Percentiles rank a stretch among this genome's conserved stretches.
Conservation (phyloP, 2,329 filamentous ascomycete genomes). For the Acarospora socialis region DNA sequence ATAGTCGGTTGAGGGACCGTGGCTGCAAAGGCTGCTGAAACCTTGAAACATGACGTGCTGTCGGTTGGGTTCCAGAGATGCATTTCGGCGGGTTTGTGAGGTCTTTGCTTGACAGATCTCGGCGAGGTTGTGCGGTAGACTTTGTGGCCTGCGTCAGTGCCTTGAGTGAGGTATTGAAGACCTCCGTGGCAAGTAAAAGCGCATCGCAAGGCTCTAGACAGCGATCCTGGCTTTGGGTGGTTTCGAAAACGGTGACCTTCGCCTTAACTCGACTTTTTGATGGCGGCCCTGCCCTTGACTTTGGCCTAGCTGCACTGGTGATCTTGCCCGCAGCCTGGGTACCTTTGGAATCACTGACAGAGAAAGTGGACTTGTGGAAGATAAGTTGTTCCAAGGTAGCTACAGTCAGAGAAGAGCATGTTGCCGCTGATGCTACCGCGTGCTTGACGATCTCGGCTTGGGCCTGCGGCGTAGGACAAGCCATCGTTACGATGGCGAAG, state of each 20-base stretch:
- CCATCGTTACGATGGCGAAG: no score
- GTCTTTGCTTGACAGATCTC: no score
- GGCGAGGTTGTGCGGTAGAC: no score
- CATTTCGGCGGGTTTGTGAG: no score
- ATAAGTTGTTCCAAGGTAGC: conserved; percentile 8
- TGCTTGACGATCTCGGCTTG: conserved; percentile 9
- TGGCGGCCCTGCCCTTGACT: neutral
- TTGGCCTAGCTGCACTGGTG: no score
- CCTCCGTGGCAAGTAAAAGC: conserved; percentile 9
- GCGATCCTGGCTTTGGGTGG: conserved; percentile 1
- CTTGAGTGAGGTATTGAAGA: conserved; percentile 11
- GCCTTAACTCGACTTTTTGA: conserved; percentile 6
- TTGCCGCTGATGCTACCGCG: conserved; percentile 8
- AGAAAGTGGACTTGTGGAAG: neutral
- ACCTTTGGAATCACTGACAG: neutral
- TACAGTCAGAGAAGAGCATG: conserved; percentile 12
- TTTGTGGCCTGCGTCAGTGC: conserved; percentile 12
- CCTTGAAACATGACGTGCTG: no score
- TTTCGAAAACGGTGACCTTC: conserved; percentile 3
- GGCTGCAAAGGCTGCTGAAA: conserved; percentile 10
- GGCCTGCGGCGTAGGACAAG: conserved; percentile 7
- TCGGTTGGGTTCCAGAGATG: no score
- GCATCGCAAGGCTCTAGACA: conserved; percentile 2
- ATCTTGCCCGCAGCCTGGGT: no score
- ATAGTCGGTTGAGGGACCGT: conserved; percentile 6